These are phyloP conservation scores for Lepiota subincarnata DNA, from an alignment of 768 basidiomycete genomes.

Conservation along the genomic window DNA sequence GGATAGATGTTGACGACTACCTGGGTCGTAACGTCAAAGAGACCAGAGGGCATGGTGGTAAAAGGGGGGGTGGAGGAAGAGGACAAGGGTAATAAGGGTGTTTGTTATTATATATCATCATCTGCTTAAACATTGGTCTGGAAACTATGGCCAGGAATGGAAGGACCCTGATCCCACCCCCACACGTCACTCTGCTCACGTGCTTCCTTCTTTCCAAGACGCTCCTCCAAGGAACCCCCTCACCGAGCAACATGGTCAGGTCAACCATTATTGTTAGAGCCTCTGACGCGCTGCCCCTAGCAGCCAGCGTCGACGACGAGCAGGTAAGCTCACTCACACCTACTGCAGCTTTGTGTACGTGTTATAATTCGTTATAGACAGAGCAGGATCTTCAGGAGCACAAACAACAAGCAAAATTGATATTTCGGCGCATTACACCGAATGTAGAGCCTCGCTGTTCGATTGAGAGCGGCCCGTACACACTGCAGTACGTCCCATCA, in stretches of 20 bases:
- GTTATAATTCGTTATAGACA: conserved; percentile 52
- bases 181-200: conserved; percentile 16
- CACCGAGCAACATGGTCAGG: conserved; percentile 58
- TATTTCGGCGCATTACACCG: conserved; percentile 90
- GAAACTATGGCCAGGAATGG: not conserved
- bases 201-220: conserved; percentile 11
- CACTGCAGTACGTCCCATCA: conserved; percentile 75
- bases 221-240: conserved; percentile 14
- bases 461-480: conserved; percentile 93
- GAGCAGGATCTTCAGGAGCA: conserved; percentile 93
- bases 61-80: conserved; percentile 11
- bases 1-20: conserved; percentile 36
- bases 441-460: conserved; percentile 96
- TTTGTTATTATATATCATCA: conserved; percentile 8
- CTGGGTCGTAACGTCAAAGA: conserved; percentile 72
- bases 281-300: conserved; percentile 83
- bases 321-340: conserved; percentile 49
- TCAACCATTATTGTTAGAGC: conserved; percentile 85
- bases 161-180: not conserved
- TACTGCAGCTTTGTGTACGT: conserved; percentile 22
- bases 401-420: conserved; percentile 96
- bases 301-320: conserved; percentile 96
- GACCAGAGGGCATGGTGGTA: conserved; percentile 32
- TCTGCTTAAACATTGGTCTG: conserved; percentile 11
- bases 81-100: not conserved